These are phyloP conservation scores for Pleoardoris graminearum DNA, from an alignment of 2,329 filamentous ascomycete species.

Conservation along the genomic window DNA sequence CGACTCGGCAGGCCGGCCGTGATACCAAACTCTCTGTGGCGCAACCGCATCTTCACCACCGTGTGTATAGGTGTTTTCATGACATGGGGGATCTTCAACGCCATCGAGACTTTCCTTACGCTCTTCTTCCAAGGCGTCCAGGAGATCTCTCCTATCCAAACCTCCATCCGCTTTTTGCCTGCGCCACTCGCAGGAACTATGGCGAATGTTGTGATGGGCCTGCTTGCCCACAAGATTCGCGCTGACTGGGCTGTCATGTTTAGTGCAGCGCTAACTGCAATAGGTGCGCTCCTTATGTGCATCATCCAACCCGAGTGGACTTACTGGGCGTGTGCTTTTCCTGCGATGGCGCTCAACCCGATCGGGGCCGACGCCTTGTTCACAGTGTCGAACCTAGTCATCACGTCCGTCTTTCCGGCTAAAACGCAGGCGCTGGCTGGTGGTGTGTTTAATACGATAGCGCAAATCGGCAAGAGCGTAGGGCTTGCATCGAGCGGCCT, in stretches of 20 bases:
- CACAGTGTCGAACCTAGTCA: slow-evolving; percentile 50
- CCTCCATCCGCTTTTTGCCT: slow-evolving; percentile 50
- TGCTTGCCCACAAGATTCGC: slow-evolving; percentile 51
- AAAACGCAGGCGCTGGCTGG: slow-evolving; percentile 51
- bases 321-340: slow-evolving; percentile 55
- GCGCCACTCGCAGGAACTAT: slow-evolving; percentile 46
- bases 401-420: slow-evolving; percentile 47
- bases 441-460: slow-evolving; percentile 51
- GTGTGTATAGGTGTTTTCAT: slow-evolving; percentile 55
- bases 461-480: slow-evolving; percentile 49
- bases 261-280: slow-evolving; percentile 25
- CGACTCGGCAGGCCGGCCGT: slow-evolving; percentile 54
- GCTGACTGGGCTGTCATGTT: slow-evolving; percentile 50
- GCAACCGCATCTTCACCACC: slow-evolving; percentile 58
- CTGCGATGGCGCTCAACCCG: slow-evolving; percentile 49
- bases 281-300: slow-evolving; percentile 53
- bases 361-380: slow-evolving; percentile 51
- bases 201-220: slow-evolving; percentile 52
- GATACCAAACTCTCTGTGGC: slow-evolving; percentile 66
- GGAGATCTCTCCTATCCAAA: slow-evolving; percentile 37
- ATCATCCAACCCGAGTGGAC: slow-evolving; percentile 50
- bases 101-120: slow-evolving; percentile 46
- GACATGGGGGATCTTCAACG: slow-evolving; percentile 44
- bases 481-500: slow-evolving; percentile 46
- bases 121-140: slow-evolving; percentile 52